Conservation (phyloP, 495 filamentous ascomycete genomes). For the Pseudoneurospora amorphoporcata region DNA sequence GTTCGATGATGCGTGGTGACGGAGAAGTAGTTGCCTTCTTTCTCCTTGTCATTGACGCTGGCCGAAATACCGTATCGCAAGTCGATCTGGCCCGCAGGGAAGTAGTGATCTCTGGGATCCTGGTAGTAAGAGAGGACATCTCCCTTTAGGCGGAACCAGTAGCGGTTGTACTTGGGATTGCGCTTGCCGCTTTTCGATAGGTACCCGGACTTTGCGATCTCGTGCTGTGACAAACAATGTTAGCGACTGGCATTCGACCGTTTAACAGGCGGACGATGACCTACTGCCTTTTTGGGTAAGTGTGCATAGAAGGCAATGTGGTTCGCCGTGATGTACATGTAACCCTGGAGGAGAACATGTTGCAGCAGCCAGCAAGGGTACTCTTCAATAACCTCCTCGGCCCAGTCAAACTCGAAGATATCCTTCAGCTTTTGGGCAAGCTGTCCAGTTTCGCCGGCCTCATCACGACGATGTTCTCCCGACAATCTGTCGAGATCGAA, state of each 20-base stretch:
- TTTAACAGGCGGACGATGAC: constrained; percentile 10
- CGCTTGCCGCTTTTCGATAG: constrained; percentile 81
- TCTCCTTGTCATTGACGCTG: constrained; percentile 59
- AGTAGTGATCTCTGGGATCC: constrained; percentile 78
- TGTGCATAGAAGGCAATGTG: constrained; percentile 98
- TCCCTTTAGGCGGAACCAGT: constrained; percentile 94
- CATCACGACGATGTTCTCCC: constrained; percentile 18
- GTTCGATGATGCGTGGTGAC: constrained; percentile 74
- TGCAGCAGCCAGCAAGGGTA: constrained; percentile 93
- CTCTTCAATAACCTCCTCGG: constrained; percentile 83
- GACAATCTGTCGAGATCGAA: constrained; percentile 39
- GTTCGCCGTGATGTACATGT: constrained; percentile 89
- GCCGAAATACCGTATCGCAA: constrained; percentile 87
- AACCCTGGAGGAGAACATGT: constrained; percentile 85
- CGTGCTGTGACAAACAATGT: constrained; percentile 43
- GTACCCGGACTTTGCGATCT: constrained; percentile 77
- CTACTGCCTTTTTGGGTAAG: constrained; percentile 77
- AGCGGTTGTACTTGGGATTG: constrained; percentile 82
- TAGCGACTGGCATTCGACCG: constrained; percentile 1
- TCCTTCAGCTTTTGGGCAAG: constrained; percentile 67
- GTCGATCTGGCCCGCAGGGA: constrained; percentile 85
- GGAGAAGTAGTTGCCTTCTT: constrained; percentile 65
- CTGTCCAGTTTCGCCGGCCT: constrained; percentile 24
- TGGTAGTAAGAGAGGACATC: constrained; percentile 92
- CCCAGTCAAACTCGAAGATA: constrained; percentile 75